A percentile compares a stretch with the other conserved stretches of the same genome.
Evolutionary conservation across 2,329 filamentous ascomycete species (phyloP).

Genomic region (Pestalotiopsis sp.): DNA sequence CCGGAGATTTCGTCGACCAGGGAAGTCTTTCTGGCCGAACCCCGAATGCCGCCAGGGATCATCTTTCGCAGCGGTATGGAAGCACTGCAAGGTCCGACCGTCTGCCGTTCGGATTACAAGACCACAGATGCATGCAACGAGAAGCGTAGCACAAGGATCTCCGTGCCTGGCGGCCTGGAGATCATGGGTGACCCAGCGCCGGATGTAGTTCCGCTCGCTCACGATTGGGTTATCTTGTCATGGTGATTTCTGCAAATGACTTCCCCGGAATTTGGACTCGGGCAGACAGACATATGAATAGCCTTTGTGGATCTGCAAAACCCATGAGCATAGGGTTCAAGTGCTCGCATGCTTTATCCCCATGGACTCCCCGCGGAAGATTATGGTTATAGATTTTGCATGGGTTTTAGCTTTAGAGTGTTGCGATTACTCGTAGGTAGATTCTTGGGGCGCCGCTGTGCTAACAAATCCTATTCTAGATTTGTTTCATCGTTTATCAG

Average conservation of each 20-base stretch:
- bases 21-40: not conserved
- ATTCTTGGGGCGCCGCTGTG: not conserved
- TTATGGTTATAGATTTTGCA: not conserved
- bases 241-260: not conserved
- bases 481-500: too few relatives aligned
- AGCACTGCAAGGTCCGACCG: not conserved
- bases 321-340: not conserved
- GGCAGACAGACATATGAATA: not conserved
- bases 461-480: not conserved
- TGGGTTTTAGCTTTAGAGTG: not conserved
- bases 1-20: slow-evolving; percentile 1
- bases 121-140: not conserved
- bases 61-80: not conserved
- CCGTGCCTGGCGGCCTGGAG: too few relatives aligned
- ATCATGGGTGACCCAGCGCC: too few relatives aligned
- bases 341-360: not conserved
- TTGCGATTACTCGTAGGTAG: not conserved
- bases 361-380: not conserved
- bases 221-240: too few relatives aligned
- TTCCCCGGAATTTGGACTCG: not conserved
- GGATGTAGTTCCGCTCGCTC: too few relatives aligned
- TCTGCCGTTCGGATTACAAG: not conserved
- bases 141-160: too few relatives aligned
- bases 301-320: not conserved
- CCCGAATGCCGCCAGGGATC: not conserved